A percentile compares a stretch with the other conserved stretches of the same genome.
Conservation (phyloP, 768 basidiomycete genomes). For the Trametes elegans region DNA sequence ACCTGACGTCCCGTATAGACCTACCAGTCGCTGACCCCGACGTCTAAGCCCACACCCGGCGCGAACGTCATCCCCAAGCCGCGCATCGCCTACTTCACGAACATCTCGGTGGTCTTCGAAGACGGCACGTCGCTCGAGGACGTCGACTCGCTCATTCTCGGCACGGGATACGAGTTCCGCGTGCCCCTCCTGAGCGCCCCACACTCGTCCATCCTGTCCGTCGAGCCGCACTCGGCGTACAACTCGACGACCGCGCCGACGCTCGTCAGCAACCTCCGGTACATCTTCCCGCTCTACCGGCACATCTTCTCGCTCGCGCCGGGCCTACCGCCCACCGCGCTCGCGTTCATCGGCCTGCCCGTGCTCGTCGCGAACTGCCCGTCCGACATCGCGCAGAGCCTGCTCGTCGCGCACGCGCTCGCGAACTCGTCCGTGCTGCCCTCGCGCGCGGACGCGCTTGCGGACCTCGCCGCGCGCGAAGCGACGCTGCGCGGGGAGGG, state of each 20-base stretch:
- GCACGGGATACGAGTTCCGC: slow-evolving; percentile 53
- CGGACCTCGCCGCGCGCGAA: slow-evolving; percentile 42
- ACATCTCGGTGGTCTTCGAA: slow-evolving; percentile 41
- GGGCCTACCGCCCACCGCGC: slow-evolving; percentile 46
- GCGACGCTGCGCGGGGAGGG: slow-evolving; percentile 39
- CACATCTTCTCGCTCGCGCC: slow-evolving; percentile 54
- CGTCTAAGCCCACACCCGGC: slow-evolving; percentile 20
- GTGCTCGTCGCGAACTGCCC: slow-evolving; percentile 47
- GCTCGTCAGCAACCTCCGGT: slow-evolving; percentile 48
- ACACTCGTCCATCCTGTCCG: slow-evolving; percentile 21
- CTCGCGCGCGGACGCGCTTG: slow-evolving; percentile 37
- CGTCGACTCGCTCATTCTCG: slow-evolving; percentile 50
- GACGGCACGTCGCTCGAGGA: slow-evolving; percentile 42
- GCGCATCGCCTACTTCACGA: slow-evolving; percentile 48
- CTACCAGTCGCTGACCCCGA: slow-evolving; percentile 35
- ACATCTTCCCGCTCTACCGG: slow-evolving; percentile 53
- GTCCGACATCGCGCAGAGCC: slow-evolving; percentile 48
- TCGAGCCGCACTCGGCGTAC: slow-evolving; percentile 18
- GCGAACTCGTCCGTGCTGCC: slow-evolving; percentile 41
- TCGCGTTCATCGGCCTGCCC: slow-evolving; percentile 56
- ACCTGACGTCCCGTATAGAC: slow-evolving; percentile 20
- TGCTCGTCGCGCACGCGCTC: slow-evolving; percentile 46
- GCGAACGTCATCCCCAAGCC: slow-evolving; percentile 34
- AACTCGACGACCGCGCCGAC: slow-evolving; percentile 25
- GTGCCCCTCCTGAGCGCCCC: slow-evolving; percentile 44